These are phyloP conservation scores for Apiotrichum laibachii DNA, from an alignment of 1,284 basidiomycete genomes.

Conservation along the genomic window DNA sequence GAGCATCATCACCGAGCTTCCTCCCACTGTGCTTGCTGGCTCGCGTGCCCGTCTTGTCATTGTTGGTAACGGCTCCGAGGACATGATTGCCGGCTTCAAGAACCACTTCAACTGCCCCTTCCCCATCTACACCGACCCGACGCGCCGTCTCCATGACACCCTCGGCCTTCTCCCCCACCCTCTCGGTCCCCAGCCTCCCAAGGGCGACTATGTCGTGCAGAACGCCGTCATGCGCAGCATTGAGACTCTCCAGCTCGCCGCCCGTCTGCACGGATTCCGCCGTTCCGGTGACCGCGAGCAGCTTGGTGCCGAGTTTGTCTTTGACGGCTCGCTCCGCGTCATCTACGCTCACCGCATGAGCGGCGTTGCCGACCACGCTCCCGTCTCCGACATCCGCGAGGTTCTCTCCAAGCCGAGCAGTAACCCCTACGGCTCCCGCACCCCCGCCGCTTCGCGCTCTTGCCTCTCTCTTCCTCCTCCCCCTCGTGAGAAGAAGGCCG, in stretches of 20 bases:
- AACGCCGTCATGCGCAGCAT: constrained; percentile 4
- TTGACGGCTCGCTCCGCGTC: constrained; percentile 61
- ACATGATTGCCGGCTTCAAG: constrained; percentile 36
- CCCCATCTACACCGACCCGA: constrained; percentile 73
- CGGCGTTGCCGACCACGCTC: constrained; percentile 64
- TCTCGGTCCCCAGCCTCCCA: constrained; percentile 48
- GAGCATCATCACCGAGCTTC: constrained; percentile 59
- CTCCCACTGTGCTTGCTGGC: constrained; percentile 59
- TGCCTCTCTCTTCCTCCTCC: background rate
- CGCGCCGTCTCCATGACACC: constrained; percentile 64
- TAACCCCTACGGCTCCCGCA: too few relatives aligned
- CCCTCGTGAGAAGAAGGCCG: too few relatives aligned
- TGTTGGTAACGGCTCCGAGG: constrained; percentile 63
- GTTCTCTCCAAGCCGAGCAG: background rate
- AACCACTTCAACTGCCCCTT: constrained; percentile 58
- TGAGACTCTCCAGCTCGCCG: constrained; percentile 16
- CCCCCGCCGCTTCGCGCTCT: background rate
- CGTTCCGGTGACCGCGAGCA: constrained; percentile 49
- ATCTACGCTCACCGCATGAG: constrained; percentile 49
- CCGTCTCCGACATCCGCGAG: constrained; percentile 63
- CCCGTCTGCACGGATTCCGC: constrained; percentile 14
- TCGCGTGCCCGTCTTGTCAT: constrained; percentile 56
- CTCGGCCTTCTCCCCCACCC: constrained; percentile 64
- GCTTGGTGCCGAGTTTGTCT: constrained; percentile 83
- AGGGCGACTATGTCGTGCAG: constrained; percentile 55